Evolutionary conservation across 768 basidiomycete genomes (phyloP).

Genomic region (Mycena chlorophos): DNA sequence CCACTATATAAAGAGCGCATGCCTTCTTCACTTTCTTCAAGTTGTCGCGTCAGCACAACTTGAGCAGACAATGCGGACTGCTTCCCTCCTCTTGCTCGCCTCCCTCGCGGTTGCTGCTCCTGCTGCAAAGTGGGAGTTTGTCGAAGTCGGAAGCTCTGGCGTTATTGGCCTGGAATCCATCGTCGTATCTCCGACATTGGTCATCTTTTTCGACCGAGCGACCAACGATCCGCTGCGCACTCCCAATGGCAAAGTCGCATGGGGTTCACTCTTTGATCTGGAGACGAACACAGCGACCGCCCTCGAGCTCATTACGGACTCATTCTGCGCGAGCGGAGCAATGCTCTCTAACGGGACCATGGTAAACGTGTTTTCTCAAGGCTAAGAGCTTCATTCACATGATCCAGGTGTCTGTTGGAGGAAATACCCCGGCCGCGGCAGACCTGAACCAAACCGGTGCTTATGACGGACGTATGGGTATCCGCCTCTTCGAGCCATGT

Average conservation of each 20-base stretch:
- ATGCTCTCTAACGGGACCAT: constrained; percentile 61
- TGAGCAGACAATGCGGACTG: too few relatives aligned
- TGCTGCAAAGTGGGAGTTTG: constrained; percentile 10
- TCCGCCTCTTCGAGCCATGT: constrained; percentile 28
- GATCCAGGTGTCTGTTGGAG: constrained; percentile 43
- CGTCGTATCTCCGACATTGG: constrained; percentile 25
- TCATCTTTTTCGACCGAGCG: constrained; percentile 54
- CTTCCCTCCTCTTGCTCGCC: constrained; percentile 8
- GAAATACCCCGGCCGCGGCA: constrained; percentile 47
- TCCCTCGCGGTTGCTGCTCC: constrained; percentile 8
- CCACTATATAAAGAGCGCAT: too few relatives aligned
- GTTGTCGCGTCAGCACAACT: too few relatives aligned
- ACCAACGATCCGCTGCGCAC: constrained; percentile 49
- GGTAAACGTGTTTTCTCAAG: constrained; percentile 33
- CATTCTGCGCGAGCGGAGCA: constrained; percentile 57
- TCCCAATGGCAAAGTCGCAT: constrained; percentile 46
- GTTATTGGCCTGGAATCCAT: constrained; percentile 22
- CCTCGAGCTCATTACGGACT: constrained; percentile 58
- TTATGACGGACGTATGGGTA: constrained; percentile 28
- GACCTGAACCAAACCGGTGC: constrained; percentile 31
- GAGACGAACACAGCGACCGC: constrained; percentile 47
- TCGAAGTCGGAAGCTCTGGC: constrained; percentile 11
- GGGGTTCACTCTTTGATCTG: constrained; percentile 52
- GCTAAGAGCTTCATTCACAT: not conserved
- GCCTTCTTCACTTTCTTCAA: too few relatives aligned